These are phyloP conservation scores for Ceratopteris richardii DNA, from an alignment of 75 land plant genomes.

Conservation along the genomic window DNA sequence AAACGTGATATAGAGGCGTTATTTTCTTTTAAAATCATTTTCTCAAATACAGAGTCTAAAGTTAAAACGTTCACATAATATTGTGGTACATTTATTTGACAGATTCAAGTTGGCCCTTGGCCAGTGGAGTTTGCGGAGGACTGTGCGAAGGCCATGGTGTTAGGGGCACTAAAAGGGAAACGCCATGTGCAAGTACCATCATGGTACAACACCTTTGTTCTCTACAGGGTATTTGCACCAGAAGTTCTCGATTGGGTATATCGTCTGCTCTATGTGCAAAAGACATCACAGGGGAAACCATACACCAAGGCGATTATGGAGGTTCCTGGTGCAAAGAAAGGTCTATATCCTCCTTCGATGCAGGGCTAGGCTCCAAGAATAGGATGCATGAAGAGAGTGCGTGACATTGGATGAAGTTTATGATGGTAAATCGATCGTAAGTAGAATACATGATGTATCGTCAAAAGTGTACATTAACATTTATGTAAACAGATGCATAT, in stretches of 20 bases:
- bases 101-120: constrained; percentile 43
- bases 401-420: too few species aligned
- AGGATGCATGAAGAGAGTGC: too few species aligned
- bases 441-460: too few species aligned
- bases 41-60: background rate
- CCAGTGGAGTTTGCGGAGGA: constrained; percentile 31
- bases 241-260: constrained; percentile 49
- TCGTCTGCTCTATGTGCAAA: constrained; percentile 20
- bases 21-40: background rate
- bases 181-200: constrained; percentile 44
- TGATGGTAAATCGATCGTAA: too few species aligned
- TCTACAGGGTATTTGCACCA: constrained; percentile 42
- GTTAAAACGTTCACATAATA: too few species aligned
- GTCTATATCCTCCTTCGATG: constrained; percentile 38
- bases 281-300: constrained; percentile 6
- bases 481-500: too few species aligned
- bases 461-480: too few species aligned
- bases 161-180: constrained; percentile 38
- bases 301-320: constrained; percentile 43
- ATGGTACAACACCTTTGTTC: constrained; percentile 33
- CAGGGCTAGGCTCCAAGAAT: too few species aligned
- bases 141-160: constrained; percentile 49
- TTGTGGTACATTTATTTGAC: background rate
- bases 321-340: constrained; percentile 41
- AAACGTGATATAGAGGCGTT: too few species aligned